These are phyloP conservation scores for Leishmania tarentolae DNA, from an alignment of 208 protist genomes.

Conservation along the genomic window DNA sequence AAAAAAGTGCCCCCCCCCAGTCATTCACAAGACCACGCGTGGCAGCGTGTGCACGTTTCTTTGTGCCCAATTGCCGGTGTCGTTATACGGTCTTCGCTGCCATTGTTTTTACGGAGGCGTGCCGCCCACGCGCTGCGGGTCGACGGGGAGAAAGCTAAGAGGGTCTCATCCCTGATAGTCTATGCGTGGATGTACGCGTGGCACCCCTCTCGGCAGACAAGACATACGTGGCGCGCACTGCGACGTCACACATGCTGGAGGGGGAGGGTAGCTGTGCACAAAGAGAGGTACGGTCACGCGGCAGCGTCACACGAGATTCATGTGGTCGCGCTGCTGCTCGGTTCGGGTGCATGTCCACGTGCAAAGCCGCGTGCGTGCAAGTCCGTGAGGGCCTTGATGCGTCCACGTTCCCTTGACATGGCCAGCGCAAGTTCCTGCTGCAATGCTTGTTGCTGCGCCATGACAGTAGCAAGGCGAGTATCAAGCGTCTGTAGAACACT, in stretches of 20 bases:
- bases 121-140: too few species aligned
- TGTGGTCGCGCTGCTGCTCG: background rate
- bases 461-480: background rate
- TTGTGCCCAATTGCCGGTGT: background rate
- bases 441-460: slow-evolving; percentile 10
- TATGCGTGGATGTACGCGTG: background rate
- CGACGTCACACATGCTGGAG: too few species aligned
- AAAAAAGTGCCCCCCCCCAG: too few species aligned
- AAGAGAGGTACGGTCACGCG: background rate
- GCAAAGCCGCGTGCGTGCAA: slow-evolving; percentile 1
- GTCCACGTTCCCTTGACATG: slow-evolving; percentile 13
- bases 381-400: slow-evolving; percentile 3
- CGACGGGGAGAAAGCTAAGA: background rate
- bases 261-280: too few species aligned
- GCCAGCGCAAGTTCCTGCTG: slow-evolving; percentile 5
- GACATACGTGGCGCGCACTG: too few species aligned
- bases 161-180: background rate
- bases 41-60: background rate
- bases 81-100: background rate
- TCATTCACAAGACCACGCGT: background rate
- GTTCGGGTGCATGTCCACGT: background rate
- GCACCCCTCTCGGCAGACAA: too few species aligned
- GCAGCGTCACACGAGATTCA: background rate
- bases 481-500: background rate
- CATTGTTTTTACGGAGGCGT: background rate